A percentile compares a stretch with the other conserved stretches of the same genome.
These are phyloP conservation scores for Alternaria alternata DNA, from an alignment of 2,329 filamentous ascomycete species.

Conservation along the genomic window DNA sequence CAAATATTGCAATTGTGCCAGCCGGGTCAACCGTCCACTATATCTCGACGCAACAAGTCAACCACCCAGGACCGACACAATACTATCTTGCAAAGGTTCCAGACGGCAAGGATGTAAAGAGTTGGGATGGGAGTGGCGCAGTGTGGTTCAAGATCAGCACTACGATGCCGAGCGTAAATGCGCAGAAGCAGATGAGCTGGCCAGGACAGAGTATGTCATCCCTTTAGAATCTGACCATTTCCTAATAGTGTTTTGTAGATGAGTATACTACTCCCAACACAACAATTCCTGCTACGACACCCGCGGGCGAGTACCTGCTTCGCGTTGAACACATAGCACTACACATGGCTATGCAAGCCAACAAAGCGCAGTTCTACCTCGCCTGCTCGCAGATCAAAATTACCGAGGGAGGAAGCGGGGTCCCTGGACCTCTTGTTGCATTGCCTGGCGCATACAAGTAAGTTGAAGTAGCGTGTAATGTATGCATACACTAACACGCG, in stretches of 20 bases:
- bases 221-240: conserved; percentile 18
- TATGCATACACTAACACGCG: too few relatives aligned
- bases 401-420: conserved; percentile 52
- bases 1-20: conserved; percentile 30
- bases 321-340: conserved; percentile 52
- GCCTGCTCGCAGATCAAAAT: conserved; percentile 55
- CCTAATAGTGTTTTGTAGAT: neutral
- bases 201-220: conserved; percentile 37
- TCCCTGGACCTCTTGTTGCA: conserved; percentile 42
- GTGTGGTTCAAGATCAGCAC: conserved; percentile 43
- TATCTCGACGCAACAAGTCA: conserved; percentile 42
- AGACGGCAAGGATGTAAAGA: conserved; percentile 27
- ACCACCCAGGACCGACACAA: conserved; percentile 42
- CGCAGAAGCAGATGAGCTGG: conserved; percentile 41
- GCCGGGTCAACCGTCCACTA: conserved; percentile 40
- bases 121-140: conserved; percentile 38
- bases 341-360: conserved; percentile 44
- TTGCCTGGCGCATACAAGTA: neutral
- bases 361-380: conserved; percentile 51
- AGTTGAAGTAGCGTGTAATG: too few relatives aligned
- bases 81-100: conserved; percentile 44
- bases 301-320: conserved; percentile 52
- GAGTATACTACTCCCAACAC: conserved; percentile 45
- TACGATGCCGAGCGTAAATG: conserved; percentile 36
- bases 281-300: conserved; percentile 46